A percentile compares a stretch with the other conserved stretches of the same genome.
These are phyloP conservation scores for Ophiosphaerella herpotricha DNA, from an alignment of 2,329 filamentous ascomycete genomes.

Conservation along the genomic window DNA sequence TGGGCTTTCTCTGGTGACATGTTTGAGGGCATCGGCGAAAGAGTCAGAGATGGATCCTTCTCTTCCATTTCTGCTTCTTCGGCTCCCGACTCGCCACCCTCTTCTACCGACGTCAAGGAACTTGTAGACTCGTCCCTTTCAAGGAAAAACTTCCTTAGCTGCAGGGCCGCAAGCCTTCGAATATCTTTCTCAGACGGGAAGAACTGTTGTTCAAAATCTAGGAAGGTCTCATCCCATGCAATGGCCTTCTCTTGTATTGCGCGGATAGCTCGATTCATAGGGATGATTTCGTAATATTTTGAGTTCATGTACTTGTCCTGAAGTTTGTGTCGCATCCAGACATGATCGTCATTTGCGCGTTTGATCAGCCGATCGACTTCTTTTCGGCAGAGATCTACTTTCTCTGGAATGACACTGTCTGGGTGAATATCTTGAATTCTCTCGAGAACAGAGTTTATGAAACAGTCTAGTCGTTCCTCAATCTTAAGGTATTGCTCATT, in stretches of 20 bases:
- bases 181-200: slow-evolving; percentile 96
- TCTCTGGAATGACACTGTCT: slow-evolving; percentile 87
- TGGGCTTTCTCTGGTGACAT: slow-evolving; percentile 67
- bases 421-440: slow-evolving; percentile 87
- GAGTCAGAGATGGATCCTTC: slow-evolving; percentile 31
- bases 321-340: slow-evolving; percentile 72
- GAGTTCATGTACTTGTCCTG: slow-evolving; percentile 92
- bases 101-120: slow-evolving; percentile 71
- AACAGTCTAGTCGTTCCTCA: slow-evolving; percentile 80
- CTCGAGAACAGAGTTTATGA: slow-evolving; percentile 84
- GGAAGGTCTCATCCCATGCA: slow-evolving; percentile 90
- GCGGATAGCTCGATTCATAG: slow-evolving; percentile 84
- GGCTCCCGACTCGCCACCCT: slow-evolving; percentile 56
- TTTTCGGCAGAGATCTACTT: slow-evolving; percentile 76
- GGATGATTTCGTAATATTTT: slow-evolving; percentile 95
- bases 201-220: slow-evolving; percentile 89
- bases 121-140: slow-evolving; percentile 82
- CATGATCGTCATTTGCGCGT: slow-evolving; percentile 83
- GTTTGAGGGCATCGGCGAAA: slow-evolving; percentile 43
- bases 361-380: slow-evolving; percentile 80
- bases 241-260: slow-evolving; percentile 91
- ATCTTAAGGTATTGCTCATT: slow-evolving; percentile 86
- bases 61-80: slow-evolving; percentile 39
- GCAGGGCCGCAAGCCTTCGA: slow-evolving; percentile 84
- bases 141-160: slow-evolving; percentile 92